phyloP scores from a whole-genome alignment of 2,329 filamentous ascomycete genomes.

The Proliferodiscus dingleyae region DNA sequence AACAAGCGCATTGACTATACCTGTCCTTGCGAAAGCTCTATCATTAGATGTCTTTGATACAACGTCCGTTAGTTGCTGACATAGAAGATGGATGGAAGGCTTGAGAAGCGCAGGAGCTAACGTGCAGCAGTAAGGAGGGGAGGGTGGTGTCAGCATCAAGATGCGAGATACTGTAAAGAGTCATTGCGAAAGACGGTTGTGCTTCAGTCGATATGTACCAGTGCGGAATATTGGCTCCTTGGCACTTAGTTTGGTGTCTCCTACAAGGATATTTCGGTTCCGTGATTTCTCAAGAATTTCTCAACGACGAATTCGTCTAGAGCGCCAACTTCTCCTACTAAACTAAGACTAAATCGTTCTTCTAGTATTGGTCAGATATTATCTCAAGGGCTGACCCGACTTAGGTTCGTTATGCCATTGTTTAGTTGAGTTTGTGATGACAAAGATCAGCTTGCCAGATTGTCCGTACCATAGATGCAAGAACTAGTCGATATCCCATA shows the following conservation, averaged over 20 bases:
- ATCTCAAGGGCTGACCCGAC: too few relatives aligned
- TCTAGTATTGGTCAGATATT: not conserved
- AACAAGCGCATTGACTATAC: conserved; percentile 10
- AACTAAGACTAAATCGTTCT: conserved; percentile 4
- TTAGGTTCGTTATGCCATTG: too few relatives aligned
- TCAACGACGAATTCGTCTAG: too few relatives aligned
- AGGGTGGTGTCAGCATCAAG: too few relatives aligned
- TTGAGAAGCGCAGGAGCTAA: conserved; percentile 10
- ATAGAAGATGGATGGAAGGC: conserved; percentile 18
- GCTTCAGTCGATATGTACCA: conserved; percentile 15
- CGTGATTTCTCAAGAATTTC: not conserved
- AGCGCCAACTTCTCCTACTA: not conserved
- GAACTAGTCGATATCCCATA: too few relatives aligned
- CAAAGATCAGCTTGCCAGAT: too few relatives aligned
- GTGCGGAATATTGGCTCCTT: conserved; percentile 13
- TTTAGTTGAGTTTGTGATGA: too few relatives aligned
- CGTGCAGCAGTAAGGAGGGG: conserved; percentile 7
- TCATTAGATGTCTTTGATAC: conserved; percentile 1
- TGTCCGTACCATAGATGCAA: too few relatives aligned
- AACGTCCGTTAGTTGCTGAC: conserved; percentile 3
- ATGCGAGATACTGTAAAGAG: conserved; percentile 1
- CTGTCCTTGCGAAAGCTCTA: conserved; percentile 5
- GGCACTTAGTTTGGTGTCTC: conserved; percentile 5
- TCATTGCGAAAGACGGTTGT: conserved; percentile 17
- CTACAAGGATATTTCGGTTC: conserved; percentile 13